Conservation (phyloP, 108 stramenopile species). For the Skeletonema costatum region DNA sequence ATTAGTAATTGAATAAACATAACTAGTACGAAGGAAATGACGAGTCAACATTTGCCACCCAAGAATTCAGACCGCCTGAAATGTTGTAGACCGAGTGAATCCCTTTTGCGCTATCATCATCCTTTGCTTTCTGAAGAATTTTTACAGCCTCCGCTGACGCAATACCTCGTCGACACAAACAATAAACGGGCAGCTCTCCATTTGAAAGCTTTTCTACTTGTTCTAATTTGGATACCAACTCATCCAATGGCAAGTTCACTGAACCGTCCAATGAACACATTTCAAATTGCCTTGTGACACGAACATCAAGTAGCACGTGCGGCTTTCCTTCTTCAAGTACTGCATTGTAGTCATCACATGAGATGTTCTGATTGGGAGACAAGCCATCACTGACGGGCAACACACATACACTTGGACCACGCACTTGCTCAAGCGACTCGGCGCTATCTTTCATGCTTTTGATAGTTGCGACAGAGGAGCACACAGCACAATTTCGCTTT, state of each 20-base stretch:
- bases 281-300: conserved; percentile 72
- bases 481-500: conserved; percentile 63
- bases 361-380: conserved; percentile 39
- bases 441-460: conserved; percentile 68
- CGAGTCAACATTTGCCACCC: conserved; percentile 68
- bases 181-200: conserved; percentile 67
- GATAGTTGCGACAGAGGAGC: conserved; percentile 69
- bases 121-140: conserved; percentile 48
- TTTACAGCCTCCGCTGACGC: conserved; percentile 70
- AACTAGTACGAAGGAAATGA: conserved; percentile 77
- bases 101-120: conserved; percentile 12
- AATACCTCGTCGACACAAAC: conserved; percentile 80
- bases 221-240: conserved; percentile 50
- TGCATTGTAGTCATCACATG: conserved; percentile 55
- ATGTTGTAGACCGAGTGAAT: conserved; percentile 73
- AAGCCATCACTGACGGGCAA: not conserved
- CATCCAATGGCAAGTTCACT: conserved; percentile 67
- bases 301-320: conserved; percentile 82
- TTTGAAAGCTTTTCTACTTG: conserved; percentile 41
- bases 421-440: conserved; percentile 49
- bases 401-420: conserved; percentile 52
- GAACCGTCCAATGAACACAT: conserved; percentile 75
- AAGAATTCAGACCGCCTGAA: conserved; percentile 71
- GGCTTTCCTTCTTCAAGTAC: conserved; percentile 34
- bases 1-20: conserved; percentile 20